phyloP scores from a whole-genome alignment of 257 asterid genomes.

The Striga asiatica region DNA sequence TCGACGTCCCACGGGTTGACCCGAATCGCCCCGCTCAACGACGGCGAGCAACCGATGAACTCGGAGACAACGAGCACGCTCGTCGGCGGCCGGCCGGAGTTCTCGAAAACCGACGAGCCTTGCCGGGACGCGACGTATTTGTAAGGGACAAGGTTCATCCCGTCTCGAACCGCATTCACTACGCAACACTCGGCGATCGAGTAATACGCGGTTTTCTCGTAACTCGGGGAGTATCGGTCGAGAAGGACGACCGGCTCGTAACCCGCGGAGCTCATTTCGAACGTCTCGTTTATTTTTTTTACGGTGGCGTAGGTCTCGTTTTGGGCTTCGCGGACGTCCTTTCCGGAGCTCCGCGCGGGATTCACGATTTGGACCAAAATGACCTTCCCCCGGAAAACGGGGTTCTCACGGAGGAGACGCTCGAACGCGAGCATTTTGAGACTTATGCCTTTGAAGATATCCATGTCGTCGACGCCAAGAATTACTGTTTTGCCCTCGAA shows the following conservation, averaged over 20 bases:
- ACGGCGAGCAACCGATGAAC: conserved; percentile 75
- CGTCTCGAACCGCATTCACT: conserved; percentile 76
- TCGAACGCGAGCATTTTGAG: conserved; percentile 63
- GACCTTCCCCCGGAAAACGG: conserved; percentile 30
- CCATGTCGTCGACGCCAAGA: conserved; percentile 80
- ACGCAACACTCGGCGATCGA: conserved; percentile 68
- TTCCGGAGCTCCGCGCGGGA: conserved; percentile 72
- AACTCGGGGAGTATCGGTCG: conserved; percentile 46
- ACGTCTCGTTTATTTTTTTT: conserved; percentile 36
- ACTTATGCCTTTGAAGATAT: conserved; percentile 70
- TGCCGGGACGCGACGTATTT: conserved; percentile 63
- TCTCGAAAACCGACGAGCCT: conserved; percentile 33
- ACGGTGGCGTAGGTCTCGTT: conserved; percentile 46
- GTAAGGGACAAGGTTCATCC: conserved; percentile 73
- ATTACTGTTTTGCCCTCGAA: conserved; percentile 49
- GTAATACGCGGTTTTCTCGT: conserved; percentile 63
- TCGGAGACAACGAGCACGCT: conserved; percentile 76
- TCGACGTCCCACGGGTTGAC: conserved; percentile 79
- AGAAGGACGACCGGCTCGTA: conserved; percentile 48
- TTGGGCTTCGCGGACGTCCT: conserved; percentile 61
- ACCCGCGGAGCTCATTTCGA: conserved; percentile 27
- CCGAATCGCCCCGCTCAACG: conserved; percentile 71
- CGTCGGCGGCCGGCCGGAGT: conserved; percentile 37
- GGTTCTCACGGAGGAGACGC: conserved; percentile 36
- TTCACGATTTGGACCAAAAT: conserved; percentile 62